Percentiles rank a stretch among this genome's conserved stretches.
phyloP scores from a whole-genome alignment of 2,329 filamentous ascomycete species.

The Byssothecium circinans region DNA sequence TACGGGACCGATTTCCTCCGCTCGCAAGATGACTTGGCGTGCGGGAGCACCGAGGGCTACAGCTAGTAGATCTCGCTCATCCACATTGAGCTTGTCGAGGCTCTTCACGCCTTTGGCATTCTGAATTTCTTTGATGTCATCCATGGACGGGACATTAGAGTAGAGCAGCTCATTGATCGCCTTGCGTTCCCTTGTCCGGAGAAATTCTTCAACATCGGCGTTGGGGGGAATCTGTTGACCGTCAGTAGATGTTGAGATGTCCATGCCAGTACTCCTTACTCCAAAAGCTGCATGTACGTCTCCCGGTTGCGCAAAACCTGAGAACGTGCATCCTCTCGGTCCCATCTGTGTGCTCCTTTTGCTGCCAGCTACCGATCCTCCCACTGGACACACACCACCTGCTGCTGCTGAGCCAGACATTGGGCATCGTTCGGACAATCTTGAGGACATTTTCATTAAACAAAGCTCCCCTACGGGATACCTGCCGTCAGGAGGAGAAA shows the following conservation, averaged over 20 bases:
- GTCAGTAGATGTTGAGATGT: background rate
- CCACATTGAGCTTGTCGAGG: constrained; percentile 53
- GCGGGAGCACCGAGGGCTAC: constrained; percentile 58
- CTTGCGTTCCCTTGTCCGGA: constrained; percentile 27
- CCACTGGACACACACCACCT: constrained; percentile 18
- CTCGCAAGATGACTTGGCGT: constrained; percentile 56
- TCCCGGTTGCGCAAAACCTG: constrained; percentile 26
- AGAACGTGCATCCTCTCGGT: constrained; percentile 29
- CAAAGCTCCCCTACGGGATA: constrained; percentile 15
- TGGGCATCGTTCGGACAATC: constrained; percentile 22
- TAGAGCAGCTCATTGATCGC: constrained; percentile 32
- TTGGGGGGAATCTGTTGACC: constrained; percentile 19
- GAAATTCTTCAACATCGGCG: constrained; percentile 22
- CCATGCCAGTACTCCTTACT: constrained; percentile 7
- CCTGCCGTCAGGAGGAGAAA: constrained; percentile 10
- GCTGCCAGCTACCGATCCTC: constrained; percentile 12
- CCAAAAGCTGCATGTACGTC: constrained; percentile 27
- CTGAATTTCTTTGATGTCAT: constrained; percentile 27
- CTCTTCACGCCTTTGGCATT: constrained; percentile 45
- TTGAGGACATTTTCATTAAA: constrained; percentile 16
- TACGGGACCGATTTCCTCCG: constrained; percentile 54
- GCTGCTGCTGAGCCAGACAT: constrained; percentile 18
- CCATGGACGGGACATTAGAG: constrained; percentile 27
- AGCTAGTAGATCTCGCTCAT: constrained; percentile 55
- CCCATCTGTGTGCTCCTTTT: constrained; percentile 17